phyloP scores from a whole-genome alignment of 2,329 filamentous ascomycete genomes.

The Stagonosporopsis tanaceti region DNA sequence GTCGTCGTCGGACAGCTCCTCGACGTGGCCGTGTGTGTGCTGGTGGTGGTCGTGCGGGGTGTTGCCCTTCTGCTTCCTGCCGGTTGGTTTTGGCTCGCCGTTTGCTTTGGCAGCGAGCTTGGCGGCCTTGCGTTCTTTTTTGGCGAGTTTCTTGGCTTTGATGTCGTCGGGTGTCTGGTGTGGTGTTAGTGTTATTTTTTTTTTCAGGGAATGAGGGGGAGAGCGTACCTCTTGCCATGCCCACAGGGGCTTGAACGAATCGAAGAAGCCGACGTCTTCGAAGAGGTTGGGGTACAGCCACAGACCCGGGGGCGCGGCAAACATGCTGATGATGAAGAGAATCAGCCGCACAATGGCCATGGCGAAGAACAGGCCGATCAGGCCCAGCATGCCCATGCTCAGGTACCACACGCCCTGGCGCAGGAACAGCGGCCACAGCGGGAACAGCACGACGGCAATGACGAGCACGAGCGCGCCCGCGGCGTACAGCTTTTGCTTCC shows the following conservation, averaged over 20 bases:
- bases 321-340: constrained; percentile 91
- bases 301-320: constrained; percentile 82
- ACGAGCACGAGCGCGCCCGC: constrained; percentile 82
- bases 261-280: constrained; percentile 98
- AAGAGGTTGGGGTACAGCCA: constrained; percentile 99
- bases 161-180: constrained; percentile 51
- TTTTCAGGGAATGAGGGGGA: no score
- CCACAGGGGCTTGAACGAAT: constrained; percentile 95
- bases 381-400: constrained; percentile 88
- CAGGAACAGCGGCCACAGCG: constrained; percentile 91
- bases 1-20: neutral
- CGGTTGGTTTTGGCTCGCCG: constrained; percentile 34
- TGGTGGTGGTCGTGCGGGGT: constrained; percentile 31
- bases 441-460: constrained; percentile 91
- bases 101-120: constrained; percentile 41
- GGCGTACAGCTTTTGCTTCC: constrained; percentile 93
- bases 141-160: constrained; percentile 55
- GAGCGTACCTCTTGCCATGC: constrained; percentile 88
- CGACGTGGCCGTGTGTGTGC: neutral
- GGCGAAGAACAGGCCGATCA: constrained; percentile 92
- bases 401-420: constrained; percentile 96
- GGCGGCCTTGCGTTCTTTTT: constrained; percentile 49
- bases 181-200: neutral
- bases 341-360: constrained; percentile 98
- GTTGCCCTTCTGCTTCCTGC: constrained; percentile 47